Evolutionary conservation across 2,329 filamentous ascomycete species (phyloP).

Genomic region (Exophiala dermatitidis): DNA sequence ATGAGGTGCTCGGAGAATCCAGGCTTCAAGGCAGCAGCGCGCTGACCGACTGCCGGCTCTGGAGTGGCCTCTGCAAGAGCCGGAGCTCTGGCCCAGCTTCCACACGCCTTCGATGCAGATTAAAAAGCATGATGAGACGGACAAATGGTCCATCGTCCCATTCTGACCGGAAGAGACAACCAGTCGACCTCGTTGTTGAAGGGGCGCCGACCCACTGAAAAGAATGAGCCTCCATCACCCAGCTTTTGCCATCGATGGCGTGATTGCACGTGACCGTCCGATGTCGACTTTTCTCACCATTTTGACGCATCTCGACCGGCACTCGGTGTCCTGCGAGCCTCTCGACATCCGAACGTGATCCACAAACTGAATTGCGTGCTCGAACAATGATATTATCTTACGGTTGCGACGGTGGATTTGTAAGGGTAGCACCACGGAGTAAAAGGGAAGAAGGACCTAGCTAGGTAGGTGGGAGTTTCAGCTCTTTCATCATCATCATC

Average conservation of each 20-base stretch:
- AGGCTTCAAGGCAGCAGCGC: neutral
- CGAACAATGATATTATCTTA: slow-evolving; percentile 20
- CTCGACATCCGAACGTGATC: slow-evolving; percentile 17
- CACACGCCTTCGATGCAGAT: neutral
- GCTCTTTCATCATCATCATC: slow-evolving; percentile 12
- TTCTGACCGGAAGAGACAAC: neutral
- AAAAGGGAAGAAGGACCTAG: neutral
- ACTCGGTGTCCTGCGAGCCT: slow-evolving; percentile 13
- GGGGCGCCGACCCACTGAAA: slow-evolving; percentile 7
- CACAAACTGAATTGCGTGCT: slow-evolving; percentile 22
- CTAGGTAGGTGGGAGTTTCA: slow-evolving; percentile 8
- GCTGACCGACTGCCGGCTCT: neutral
- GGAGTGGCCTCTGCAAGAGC: neutral
- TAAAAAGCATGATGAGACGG: slow-evolving; percentile 2
- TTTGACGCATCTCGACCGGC: slow-evolving; percentile 4
- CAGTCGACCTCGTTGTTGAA: slow-evolving; percentile 5
- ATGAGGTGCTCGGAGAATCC: neutral
- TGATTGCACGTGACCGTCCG: slow-evolving; percentile 15
- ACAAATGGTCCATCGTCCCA: neutral
- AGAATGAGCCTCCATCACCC: slow-evolving; percentile 6
- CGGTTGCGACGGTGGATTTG: slow-evolving; percentile 15
- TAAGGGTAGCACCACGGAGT: slow-evolving; percentile 2
- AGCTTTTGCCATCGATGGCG: slow-evolving; percentile 15
- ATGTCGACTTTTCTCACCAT: slow-evolving; percentile 3
- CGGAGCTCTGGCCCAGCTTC: neutral